phyloP scores from a whole-genome alignment of 345 rosid species.

The Corchorus capsularis region DNA sequence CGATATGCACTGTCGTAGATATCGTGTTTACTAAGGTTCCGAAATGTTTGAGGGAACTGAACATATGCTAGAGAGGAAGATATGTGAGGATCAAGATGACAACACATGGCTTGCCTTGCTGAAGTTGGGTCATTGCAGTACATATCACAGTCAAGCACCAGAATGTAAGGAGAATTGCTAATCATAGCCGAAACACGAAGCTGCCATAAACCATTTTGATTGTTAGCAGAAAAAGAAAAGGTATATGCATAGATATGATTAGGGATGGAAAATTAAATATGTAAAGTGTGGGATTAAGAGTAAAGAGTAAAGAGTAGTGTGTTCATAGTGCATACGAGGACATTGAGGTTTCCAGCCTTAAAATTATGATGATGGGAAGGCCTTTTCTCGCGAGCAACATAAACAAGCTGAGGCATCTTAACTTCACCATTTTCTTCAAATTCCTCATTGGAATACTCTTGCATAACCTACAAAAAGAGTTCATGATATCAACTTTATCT shows the following conservation, averaged over 20 bases:
- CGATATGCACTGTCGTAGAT: slow-evolving; percentile 47
- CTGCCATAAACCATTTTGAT: slow-evolving; percentile 21
- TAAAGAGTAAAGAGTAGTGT: background rate
- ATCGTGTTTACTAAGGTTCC: slow-evolving; percentile 37
- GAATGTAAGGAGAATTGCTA: slow-evolving; percentile 46
- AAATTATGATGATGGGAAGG: slow-evolving; percentile 6
- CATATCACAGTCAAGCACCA: slow-evolving; percentile 57
- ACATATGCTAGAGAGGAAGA: slow-evolving; percentile 39
- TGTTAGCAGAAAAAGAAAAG: background rate
- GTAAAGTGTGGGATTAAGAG: background rate
- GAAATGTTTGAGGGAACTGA: slow-evolving; percentile 48
- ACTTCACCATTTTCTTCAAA: no score
- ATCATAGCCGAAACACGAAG: slow-evolving; percentile 50
- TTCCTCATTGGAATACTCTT: background rate
- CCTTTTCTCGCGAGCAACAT: slow-evolving; percentile 20
- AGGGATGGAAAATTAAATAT: background rate
- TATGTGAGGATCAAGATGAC: slow-evolving; percentile 36
- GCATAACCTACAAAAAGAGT: slow-evolving; percentile 3
- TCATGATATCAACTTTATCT: background rate
- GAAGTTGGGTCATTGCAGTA: slow-evolving; percentile 50
- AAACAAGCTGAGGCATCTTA: slow-evolving; percentile 16
- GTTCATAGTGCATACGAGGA: background rate
- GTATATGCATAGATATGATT: background rate
- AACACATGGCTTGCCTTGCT: slow-evolving; percentile 51
- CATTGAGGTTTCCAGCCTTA: slow-evolving; percentile 22